Percentiles rank a stretch among this genome's conserved stretches.
Conservation (phyloP, 164 flowering plant genomes). For the Liriodendron chinense region DNA sequence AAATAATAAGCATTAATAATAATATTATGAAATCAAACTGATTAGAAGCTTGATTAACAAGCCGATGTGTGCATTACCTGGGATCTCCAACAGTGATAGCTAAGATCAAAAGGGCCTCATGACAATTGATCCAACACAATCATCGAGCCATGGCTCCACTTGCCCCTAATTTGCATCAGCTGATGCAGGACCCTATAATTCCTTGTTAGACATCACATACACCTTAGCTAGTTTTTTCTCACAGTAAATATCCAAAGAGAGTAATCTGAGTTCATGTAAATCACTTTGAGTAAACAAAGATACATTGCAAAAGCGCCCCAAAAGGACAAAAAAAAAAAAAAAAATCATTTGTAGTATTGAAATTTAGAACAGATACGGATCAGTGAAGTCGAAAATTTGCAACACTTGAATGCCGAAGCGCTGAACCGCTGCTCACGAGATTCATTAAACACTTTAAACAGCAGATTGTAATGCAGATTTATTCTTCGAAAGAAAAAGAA, state of each 20-base stretch:
- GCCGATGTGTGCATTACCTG: too few species aligned
- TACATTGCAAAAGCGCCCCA: neutral
- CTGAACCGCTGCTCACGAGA: neutral
- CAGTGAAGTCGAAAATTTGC: constrained; percentile 1
- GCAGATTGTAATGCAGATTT: constrained; percentile 5
- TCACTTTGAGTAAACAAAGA: neutral
- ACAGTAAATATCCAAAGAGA: neutral
- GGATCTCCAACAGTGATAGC: too few species aligned
- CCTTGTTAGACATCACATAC: neutral
- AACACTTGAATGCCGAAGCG: neutral
- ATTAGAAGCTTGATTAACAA: too few species aligned
- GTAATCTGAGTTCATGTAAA: neutral
- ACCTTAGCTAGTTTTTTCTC: neutral
- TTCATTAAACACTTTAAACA: neutral
- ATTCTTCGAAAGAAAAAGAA: constrained; percentile 7
- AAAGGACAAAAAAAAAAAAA: neutral
- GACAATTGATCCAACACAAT: neutral
- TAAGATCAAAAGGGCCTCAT: too few species aligned
- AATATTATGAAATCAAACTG: neutral
- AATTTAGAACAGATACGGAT: constrained; percentile 8
- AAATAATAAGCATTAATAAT: neutral
- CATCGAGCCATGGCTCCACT: too few species aligned
- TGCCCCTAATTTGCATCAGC: neutral
- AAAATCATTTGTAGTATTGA: constrained; percentile 1
- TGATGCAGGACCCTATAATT: neutral